A percentile compares a stretch with the other conserved stretches of the same genome.
phyloP scores from a whole-genome alignment of 2,329 filamentous ascomycete species.

The Botrytis sinoallii region DNA sequence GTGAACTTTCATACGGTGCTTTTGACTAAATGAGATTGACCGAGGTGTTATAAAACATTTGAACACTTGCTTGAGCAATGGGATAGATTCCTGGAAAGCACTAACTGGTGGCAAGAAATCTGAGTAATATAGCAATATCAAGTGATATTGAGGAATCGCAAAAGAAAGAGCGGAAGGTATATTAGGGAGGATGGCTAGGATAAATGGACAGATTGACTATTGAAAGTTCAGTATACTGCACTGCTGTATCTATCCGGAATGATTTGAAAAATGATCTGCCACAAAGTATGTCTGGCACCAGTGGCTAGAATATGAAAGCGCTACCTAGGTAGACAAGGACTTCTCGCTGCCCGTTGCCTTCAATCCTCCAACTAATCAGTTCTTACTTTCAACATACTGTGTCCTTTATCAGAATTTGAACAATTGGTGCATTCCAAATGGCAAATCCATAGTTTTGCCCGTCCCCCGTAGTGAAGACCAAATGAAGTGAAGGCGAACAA shows the following conservation, averaged over 20 bases:
- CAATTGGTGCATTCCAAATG: background rate
- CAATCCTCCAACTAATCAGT: background rate
- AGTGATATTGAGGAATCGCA: background rate
- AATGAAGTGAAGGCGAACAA: background rate
- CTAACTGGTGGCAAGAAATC: background rate
- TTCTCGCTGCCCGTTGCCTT: background rate
- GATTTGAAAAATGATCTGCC: background rate
- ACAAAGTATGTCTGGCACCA: background rate
- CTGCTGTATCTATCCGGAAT: background rate
- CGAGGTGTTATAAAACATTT: background rate
- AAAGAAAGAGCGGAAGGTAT: background rate
- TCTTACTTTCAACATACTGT: background rate
- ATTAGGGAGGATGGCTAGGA: background rate
- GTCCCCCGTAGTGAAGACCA: background rate
- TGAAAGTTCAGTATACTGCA: background rate
- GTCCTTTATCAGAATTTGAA: background rate
- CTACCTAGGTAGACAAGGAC: background rate
- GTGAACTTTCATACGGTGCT: background rate
- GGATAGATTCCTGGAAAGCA: background rate
- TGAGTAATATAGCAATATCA: background rate
- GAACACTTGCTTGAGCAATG: background rate
- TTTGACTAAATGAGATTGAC: background rate
- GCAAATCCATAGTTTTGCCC: background rate
- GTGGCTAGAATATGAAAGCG: background rate
- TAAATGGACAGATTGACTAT: background rate